These are phyloP conservation scores for Malus orientalis DNA, from an alignment of 306 rosid species.

Conservation along the genomic window DNA sequence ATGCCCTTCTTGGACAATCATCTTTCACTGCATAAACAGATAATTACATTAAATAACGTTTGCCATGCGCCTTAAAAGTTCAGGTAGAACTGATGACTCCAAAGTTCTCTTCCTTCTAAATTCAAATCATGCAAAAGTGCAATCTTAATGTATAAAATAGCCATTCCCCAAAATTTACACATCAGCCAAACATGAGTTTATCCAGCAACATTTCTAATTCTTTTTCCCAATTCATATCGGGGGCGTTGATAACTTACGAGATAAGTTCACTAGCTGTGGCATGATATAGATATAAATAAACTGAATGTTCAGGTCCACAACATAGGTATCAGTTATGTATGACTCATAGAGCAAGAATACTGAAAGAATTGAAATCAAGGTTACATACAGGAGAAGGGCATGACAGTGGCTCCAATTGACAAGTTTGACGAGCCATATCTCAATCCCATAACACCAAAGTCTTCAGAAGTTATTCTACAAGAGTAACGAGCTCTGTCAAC, in stretches of 20 bases:
- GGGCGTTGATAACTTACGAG: neutral
- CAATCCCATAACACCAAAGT: slow-evolving; percentile 72
- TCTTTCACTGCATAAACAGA: slow-evolving; percentile 48
- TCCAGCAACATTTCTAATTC: neutral
- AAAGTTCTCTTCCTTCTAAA: neutral
- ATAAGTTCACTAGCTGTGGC: neutral
- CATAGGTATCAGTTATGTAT: neutral
- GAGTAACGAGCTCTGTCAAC: slow-evolving; percentile 28
- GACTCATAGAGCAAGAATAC: neutral
- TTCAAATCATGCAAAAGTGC: neutral
- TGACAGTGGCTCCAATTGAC: slow-evolving; percentile 60
- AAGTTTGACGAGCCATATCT: slow-evolving; percentile 82
- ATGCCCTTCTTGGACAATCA: slow-evolving; percentile 60
- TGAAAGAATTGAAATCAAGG: slow-evolving; percentile 5
- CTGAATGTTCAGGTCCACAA: neutral
- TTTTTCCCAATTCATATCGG: neutral
- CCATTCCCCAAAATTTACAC: neutral
- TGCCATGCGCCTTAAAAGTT: neutral
- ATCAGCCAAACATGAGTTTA: neutral
- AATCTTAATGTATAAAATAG: neutral
- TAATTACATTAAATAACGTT: neutral
- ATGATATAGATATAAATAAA: neutral
- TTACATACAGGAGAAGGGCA: slow-evolving; percentile 67
- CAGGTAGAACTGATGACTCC: neutral
- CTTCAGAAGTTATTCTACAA: slow-evolving; percentile 60